Percentiles rank a stretch among this genome's conserved stretches.
Conservation (phyloP, 1,139 yeast species). For the Debaryomycetaceae sp. region DNA sequence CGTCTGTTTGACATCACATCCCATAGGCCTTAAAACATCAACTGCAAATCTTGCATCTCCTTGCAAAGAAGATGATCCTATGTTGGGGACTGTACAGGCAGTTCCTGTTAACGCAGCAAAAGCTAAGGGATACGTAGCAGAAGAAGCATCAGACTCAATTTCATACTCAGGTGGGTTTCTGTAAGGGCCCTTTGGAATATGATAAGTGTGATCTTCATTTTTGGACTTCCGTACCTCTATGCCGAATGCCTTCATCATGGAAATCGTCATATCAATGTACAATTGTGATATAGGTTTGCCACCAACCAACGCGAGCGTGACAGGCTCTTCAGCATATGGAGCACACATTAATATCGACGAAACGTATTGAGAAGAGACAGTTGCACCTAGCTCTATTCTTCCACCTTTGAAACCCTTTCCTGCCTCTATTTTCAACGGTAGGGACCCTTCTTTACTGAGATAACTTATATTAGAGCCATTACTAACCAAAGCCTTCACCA, state of each 20-base stretch:
- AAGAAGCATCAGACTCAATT: slow-evolving; percentile 97
- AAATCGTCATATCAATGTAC: slow-evolving; percentile 95
- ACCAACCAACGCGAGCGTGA: slow-evolving; percentile 83
- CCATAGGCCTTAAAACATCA: slow-evolving; percentile 93
- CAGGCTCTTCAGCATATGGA: slow-evolving; percentile 88
- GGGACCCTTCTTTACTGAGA: slow-evolving; percentile 71
- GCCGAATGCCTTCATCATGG: slow-evolving; percentile 93
- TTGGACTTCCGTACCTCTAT: slow-evolving; percentile 68
- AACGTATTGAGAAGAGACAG: slow-evolving; percentile 95
- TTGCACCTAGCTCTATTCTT: slow-evolving; percentile 88
- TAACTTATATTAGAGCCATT: slow-evolving; percentile 79
- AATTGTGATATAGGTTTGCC: slow-evolving; percentile 96
- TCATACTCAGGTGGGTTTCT: slow-evolving; percentile 79
- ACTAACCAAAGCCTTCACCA: slow-evolving; percentile 80
- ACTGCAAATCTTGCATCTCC: slow-evolving; percentile 97
- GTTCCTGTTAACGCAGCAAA: slow-evolving; percentile 98
- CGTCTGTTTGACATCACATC: slow-evolving; percentile 82
- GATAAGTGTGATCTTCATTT: slow-evolving; percentile 78
- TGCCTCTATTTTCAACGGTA: slow-evolving; percentile 74
- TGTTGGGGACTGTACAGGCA: slow-evolving; percentile 88
- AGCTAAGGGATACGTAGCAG: slow-evolving; percentile 96
- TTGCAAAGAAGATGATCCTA: slow-evolving; percentile 87
- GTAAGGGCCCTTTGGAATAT: slow-evolving; percentile 82
- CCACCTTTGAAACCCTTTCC: slow-evolving; percentile 84
- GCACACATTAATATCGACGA: slow-evolving; percentile 97